These are phyloP conservation scores for Corymbia maculata DNA, from an alignment of 345 rosid genomes.

Conservation along the genomic window DNA sequence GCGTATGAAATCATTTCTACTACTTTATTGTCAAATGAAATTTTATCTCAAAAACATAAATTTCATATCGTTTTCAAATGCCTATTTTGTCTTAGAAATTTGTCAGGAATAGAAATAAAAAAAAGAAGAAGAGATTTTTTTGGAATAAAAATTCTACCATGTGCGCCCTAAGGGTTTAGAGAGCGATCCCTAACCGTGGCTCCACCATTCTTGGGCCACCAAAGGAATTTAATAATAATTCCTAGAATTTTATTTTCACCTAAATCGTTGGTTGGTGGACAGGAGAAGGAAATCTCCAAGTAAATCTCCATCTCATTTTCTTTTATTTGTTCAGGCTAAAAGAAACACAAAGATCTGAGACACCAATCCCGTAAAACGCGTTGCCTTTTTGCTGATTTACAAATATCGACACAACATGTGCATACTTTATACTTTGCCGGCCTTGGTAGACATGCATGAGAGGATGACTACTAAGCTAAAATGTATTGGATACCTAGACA, in stretches of 20 bases:
- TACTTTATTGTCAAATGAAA: too few relatives aligned
- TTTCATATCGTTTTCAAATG: too few relatives aligned
- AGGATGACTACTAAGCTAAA: background rate
- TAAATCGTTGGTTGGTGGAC: background rate
- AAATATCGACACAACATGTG: background rate
- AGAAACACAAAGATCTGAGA: background rate
- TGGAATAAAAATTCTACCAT: too few relatives aligned
- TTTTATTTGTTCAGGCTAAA: background rate
- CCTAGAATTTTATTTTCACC: too few relatives aligned
- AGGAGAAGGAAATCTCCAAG: background rate
- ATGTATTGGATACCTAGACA: background rate
- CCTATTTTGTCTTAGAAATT: too few relatives aligned
- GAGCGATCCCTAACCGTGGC: background rate
- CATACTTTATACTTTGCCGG: background rate
- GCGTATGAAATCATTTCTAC: too few relatives aligned
- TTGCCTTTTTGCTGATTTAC: too few relatives aligned
- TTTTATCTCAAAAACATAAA: too few relatives aligned
- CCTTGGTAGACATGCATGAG: background rate
- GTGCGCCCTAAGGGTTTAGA: background rate
- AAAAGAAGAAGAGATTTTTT: too few relatives aligned
- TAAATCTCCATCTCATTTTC: background rate
- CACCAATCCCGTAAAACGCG: background rate
- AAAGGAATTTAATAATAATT: background rate
- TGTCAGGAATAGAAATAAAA: too few relatives aligned
- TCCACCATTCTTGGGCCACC: background rate